Base-by-base conservation (phyloP, 2,329 filamentous ascomycete species). In the Zasmidium angulare region DNA sequence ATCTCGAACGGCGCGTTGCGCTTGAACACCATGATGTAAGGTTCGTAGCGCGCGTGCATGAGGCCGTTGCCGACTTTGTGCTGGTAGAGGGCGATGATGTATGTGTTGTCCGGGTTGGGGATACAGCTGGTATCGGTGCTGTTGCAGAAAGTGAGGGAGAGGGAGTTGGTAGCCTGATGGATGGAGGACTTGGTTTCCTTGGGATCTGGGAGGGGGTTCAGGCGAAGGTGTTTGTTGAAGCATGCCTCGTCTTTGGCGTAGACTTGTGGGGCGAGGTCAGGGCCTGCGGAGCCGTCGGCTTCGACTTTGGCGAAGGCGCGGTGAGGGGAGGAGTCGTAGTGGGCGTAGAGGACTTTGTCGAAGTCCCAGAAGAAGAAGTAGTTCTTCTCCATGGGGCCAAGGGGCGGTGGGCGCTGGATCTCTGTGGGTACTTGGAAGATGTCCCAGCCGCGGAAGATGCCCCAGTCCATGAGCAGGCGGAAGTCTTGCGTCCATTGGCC, bases 291-390 rank as follows among this genome's bases (percentile, higher is more conserved):
- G 3, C 82, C 83, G 61, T 82, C 78, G 1, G 61, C 40, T 2
- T 67, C 65, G 10, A 85, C 67, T 43, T 74, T 71, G 0, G 83
- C 77, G 64, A 85, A 86, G 0, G 73, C 74, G 0, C 84, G 80
- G 19, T 72, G 72, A 0, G 83, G 84, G 0, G 68, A 64, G 1
- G 85, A 67, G 62, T 86, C 82, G 68, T 85, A 79, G 67, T 86
- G 84, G 1, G 77, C 75, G 66, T 84, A 84, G 23, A 58, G 46
- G 54, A 78, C 71, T 20, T 76, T 68, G 0, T 73, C 58, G 0
- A 61, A 58, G 61, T 85, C 83, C 84, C 84, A 87, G 72, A 86
- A 87, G 1, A 83, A 60, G 63, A 86, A 87, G 76, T 79, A 87
- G 66, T 87, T 87, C 78, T 86, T 86, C 72, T 87, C 84, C 23